These are phyloP conservation scores for Datura wrightii DNA, from an alignment of 257 asterid species.

Conservation along the genomic window DNA sequence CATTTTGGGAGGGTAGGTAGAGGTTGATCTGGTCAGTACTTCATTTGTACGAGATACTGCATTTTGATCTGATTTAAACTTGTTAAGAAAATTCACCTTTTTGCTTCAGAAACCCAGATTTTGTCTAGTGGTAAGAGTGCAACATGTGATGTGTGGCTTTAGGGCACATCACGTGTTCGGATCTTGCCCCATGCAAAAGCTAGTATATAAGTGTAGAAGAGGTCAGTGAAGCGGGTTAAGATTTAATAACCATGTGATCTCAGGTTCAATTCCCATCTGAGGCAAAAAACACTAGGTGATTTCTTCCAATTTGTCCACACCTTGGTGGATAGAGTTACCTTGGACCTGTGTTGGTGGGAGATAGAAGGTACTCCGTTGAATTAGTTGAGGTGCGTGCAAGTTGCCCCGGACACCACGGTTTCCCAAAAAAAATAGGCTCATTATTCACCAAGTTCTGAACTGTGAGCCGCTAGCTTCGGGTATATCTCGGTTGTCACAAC, in stretches of 20 bases:
- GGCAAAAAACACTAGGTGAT: too few species aligned
- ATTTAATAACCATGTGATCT: too few species aligned
- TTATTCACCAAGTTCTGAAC: conserved; percentile 6
- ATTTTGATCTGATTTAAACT: neutral
- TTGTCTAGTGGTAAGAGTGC: neutral
- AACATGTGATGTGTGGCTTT: conserved; percentile 3
- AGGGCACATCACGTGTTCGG: neutral
- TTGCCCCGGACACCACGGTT: too few species aligned
- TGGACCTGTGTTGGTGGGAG: too few species aligned
- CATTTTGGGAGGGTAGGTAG: neutral
- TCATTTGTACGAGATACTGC: neutral
- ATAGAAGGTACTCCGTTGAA: too few species aligned
- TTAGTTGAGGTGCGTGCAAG: too few species aligned
- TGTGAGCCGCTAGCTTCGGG: neutral
- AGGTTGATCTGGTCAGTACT: neutral
- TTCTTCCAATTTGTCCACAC: too few species aligned
- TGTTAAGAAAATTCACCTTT: neutral
- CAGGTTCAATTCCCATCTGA: too few species aligned
- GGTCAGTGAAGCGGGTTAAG: too few species aligned
- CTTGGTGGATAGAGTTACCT: too few species aligned
- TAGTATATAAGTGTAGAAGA: neutral
- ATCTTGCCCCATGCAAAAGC: neutral
- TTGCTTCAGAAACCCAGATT: neutral
- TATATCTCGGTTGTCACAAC: neutral
- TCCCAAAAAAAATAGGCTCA: neutral